Percentiles rank a stretch among this genome's conserved stretches.
phyloP scores from a whole-genome alignment of 257 asterid species.

The Eustoma russellianum region DNA sequence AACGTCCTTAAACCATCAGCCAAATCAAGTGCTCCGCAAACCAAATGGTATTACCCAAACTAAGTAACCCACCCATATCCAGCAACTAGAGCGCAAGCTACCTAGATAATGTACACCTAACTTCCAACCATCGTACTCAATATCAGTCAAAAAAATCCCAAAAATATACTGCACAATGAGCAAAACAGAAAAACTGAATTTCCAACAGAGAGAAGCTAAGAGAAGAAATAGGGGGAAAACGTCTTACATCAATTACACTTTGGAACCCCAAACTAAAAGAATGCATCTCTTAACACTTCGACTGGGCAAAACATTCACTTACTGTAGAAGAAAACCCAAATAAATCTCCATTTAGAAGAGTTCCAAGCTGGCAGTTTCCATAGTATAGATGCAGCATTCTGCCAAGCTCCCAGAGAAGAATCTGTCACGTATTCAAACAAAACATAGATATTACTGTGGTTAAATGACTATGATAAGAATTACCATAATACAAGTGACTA shows the following conservation, averaged over 20 bases:
- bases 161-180: not conserved
- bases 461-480: not conserved
- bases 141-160: not conserved
- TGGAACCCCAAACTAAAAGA: not conserved
- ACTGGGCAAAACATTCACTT: constrained; percentile 14
- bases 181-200: not conserved
- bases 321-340: constrained; percentile 45
- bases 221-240: too few relatives aligned
- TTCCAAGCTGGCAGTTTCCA: constrained; percentile 21
- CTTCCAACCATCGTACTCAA: too few relatives aligned
- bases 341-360: constrained; percentile 22
- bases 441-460: not conserved
- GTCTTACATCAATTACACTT: not conserved
- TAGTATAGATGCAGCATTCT: constrained; percentile 27
- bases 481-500: constrained; percentile 3
- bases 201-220: not conserved
- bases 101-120: too few relatives aligned
- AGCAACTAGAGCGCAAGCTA: too few relatives aligned
- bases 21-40: too few relatives aligned
- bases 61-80: too few relatives aligned
- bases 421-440: constrained; percentile 24
- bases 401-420: constrained; percentile 45
- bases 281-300: not conserved
- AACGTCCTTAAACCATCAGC: too few relatives aligned
- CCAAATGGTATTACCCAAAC: too few relatives aligned